Evolutionary conservation across 1,284 basidiomycete species (phyloP).

Genomic region (Sporisorium scitamineum): DNA sequence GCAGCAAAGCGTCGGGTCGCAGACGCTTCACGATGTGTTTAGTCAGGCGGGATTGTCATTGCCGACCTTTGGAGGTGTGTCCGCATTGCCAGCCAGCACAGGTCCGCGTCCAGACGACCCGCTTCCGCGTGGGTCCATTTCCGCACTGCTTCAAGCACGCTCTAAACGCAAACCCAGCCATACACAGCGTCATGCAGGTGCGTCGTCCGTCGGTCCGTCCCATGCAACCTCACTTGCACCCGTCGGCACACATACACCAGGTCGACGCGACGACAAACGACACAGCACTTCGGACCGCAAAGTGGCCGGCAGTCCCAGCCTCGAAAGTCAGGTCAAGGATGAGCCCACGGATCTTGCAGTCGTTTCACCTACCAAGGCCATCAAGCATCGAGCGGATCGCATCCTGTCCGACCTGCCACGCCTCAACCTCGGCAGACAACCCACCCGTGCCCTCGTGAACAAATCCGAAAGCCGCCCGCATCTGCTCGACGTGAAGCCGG

Average conservation of each 20-base stretch:
- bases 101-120: slow-evolving; percentile 57
- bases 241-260: slow-evolving; percentile 45
- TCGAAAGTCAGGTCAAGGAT: slow-evolving; percentile 2
- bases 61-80: slow-evolving; percentile 27
- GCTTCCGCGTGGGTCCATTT: slow-evolving; percentile 50
- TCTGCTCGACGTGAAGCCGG: slow-evolving; percentile 28
- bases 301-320: slow-evolving; percentile 32
- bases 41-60: slow-evolving; percentile 42
- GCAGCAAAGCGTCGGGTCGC: slow-evolving; percentile 27
- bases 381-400: slow-evolving; percentile 35
- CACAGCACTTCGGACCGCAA: slow-evolving; percentile 28
- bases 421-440: slow-evolving; percentile 39
- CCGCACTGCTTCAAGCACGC: slow-evolving; percentile 39
- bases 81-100: slow-evolving; percentile 5
- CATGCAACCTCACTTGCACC: slow-evolving; percentile 1
- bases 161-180: slow-evolving; percentile 31
- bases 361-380: slow-evolving; percentile 18
- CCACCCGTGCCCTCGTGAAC: slow-evolving; percentile 18
- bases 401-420: slow-evolving; percentile 44
- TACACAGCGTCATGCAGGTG: slow-evolving; percentile 17
- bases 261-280: slow-evolving; percentile 55
- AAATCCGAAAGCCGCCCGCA: slow-evolving; percentile 2
- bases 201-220: slow-evolving; percentile 4
- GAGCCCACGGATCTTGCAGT: background rate
- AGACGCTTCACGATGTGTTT: slow-evolving; percentile 40